A percentile compares a stretch with the other conserved stretches of the same genome.
These are phyloP conservation scores for Dioscorea alata DNA, from an alignment of 106 monocot genomes.

Conservation along the genomic window DNA sequence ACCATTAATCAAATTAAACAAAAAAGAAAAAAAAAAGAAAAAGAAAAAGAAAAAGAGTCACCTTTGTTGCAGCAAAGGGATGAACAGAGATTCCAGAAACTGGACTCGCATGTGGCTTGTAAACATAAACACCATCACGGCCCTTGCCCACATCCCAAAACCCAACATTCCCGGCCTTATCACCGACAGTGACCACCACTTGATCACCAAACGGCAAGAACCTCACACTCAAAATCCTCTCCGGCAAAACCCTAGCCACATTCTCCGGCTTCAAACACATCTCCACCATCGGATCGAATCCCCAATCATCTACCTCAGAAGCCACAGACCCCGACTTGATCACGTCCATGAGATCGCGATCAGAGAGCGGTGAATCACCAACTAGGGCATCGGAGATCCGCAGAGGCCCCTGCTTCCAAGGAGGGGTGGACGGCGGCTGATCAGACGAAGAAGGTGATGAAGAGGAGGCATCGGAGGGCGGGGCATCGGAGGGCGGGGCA, in stretches of 20 bases:
- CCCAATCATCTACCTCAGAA: neutral
- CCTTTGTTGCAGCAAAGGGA: constrained; percentile 33
- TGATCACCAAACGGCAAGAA: constrained; percentile 54
- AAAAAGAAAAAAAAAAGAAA: too few relatives aligned
- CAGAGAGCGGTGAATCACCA: neutral
- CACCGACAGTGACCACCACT: constrained; percentile 40
- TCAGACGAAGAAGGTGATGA: neutral
- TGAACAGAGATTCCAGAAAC: constrained; percentile 58
- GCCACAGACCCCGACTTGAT: constrained; percentile 4
- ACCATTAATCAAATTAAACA: too few relatives aligned
- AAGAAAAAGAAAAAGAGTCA: neutral
- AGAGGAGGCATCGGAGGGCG: neutral
- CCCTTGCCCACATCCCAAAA: constrained; percentile 49
- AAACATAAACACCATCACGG: constrained; percentile 37
- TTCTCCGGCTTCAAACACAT: constrained; percentile 29
- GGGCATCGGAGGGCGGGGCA: neutral
- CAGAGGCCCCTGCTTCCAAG: constrained; percentile 7
- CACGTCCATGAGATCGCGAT: neutral
- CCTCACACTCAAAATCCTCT: constrained; percentile 31
- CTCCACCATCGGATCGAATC: constrained; percentile 13
- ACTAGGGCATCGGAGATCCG: constrained; percentile 14
- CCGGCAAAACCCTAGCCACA: constrained; percentile 35
- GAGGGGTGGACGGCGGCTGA: neutral
- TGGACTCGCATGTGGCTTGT: constrained; percentile 43
- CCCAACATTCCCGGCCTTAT: constrained; percentile 50